Percentiles rank a stretch among this genome's conserved stretches.
These are phyloP conservation scores for Dictyostelium capitatum DNA, from an alignment of 78 protist species.

Conservation along the genomic window DNA sequence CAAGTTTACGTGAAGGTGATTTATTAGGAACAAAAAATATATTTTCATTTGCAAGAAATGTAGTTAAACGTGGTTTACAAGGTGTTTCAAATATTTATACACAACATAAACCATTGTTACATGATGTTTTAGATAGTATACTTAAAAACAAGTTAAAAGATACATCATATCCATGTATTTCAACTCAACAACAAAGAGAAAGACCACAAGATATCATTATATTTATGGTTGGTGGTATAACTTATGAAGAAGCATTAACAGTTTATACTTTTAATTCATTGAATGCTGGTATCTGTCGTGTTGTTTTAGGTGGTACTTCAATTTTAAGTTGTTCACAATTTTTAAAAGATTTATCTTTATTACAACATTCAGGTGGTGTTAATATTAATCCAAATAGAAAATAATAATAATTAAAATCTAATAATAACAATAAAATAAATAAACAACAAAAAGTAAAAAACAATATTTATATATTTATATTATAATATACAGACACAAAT, in stretches of 20 bases:
- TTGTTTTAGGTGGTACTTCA: constrained; percentile 90
- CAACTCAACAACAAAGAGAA: constrained; percentile 12
- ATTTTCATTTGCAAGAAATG: constrained; percentile 39
- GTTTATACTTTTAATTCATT: constrained; percentile 80
- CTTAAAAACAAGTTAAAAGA: constrained; percentile 79
- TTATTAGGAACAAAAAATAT: constrained; percentile 84
- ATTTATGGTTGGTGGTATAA: constrained; percentile 94
- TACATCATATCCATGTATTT: constrained; percentile 68
- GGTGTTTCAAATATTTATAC: constrained; percentile 96
- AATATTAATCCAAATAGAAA: background rate
- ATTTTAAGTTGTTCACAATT: constrained; percentile 83
- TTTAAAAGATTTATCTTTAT: constrained; percentile 25
- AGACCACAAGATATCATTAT: constrained; percentile 91
- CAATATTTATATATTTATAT: background rate
- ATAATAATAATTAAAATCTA: background rate
- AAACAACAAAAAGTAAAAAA: background rate
- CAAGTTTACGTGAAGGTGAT: constrained; percentile 78
- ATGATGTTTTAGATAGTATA: constrained; percentile 68
- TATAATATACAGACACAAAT: background rate
- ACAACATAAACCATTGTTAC: constrained; percentile 93
- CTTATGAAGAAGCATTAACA: constrained; percentile 95
- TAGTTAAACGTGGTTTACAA: constrained; percentile 76
- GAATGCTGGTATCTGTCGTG: constrained; percentile 33
- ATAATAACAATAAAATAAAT: background rate
- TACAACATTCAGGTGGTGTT: background rate